Evolutionary conservation across 2,329 filamentous ascomycete species (phyloP).

Genomic region (Dothistroma pini): DNA sequence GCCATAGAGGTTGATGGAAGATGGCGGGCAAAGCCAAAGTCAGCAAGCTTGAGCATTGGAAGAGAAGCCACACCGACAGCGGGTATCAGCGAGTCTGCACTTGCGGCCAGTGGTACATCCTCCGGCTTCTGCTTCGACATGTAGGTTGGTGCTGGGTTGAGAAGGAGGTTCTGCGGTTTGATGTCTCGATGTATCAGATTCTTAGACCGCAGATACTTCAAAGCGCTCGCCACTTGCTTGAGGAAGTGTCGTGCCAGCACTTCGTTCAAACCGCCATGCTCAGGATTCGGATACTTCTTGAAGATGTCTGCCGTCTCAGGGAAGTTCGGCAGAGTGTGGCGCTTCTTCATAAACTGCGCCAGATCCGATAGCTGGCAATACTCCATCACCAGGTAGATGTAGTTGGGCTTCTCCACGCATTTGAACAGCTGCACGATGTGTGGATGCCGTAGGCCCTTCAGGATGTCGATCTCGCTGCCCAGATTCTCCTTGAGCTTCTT

Average conservation of each 20-base stretch:
- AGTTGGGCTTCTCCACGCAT: slow-evolving; percentile 78
- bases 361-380: slow-evolving; percentile 95
- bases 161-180: slow-evolving; percentile 91
- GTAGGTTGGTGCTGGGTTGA: slow-evolving; percentile 73
- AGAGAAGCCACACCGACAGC: slow-evolving; percentile 76
- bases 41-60: slow-evolving; percentile 95
- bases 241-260: slow-evolving; percentile 95
- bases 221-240: slow-evolving; percentile 87
- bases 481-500: slow-evolving; percentile 97
- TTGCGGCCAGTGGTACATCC: slow-evolving; percentile 69
- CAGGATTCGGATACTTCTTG: slow-evolving; percentile 81
- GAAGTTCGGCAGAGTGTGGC: slow-evolving; percentile 73
- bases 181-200: slow-evolving; percentile 96
- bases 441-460: slow-evolving; percentile 88
- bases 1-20: slow-evolving; percentile 86
- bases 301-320: slow-evolving; percentile 86
- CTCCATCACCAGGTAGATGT: slow-evolving; percentile 98
- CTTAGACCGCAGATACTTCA: slow-evolving; percentile 78
- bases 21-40: slow-evolving; percentile 97
- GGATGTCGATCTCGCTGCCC: slow-evolving; percentile 90
- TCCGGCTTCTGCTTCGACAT: slow-evolving; percentile 62
- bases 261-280: slow-evolving; percentile 84
- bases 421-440: slow-evolving; percentile 97
- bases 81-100: slow-evolving; percentile 75
- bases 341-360: slow-evolving; percentile 93